These are phyloP conservation scores for Vitis riparia DNA, from an alignment of 164 flowering plant species.

Conservation along the genomic window DNA sequence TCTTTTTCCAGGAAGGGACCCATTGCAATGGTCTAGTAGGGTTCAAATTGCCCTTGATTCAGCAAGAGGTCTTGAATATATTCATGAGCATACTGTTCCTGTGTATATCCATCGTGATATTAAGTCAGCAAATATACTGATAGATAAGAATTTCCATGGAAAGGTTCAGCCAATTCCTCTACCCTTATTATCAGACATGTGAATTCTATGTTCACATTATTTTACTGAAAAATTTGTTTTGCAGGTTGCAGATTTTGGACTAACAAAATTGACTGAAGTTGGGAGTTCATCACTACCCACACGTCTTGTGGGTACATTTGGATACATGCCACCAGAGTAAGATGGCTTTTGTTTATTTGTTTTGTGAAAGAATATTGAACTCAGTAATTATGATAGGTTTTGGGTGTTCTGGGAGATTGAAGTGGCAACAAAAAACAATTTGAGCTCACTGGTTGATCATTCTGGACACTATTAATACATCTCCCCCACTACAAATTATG, in stretches of 20 bases:
- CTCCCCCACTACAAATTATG: too few species aligned
- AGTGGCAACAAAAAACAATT: background rate
- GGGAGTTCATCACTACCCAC: slow-evolving; percentile 67
- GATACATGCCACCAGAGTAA: slow-evolving; percentile 98
- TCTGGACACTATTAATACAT: too few species aligned
- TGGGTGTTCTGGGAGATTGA: background rate
- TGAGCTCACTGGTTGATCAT: too few species aligned
- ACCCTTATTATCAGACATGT: background rate
- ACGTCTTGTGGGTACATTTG: slow-evolving; percentile 91
- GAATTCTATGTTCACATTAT: background rate
- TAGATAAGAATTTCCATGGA: slow-evolving; percentile 79
- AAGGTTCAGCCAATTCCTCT: slow-evolving; percentile 53
- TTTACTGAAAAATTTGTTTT: slow-evolving; percentile 5
- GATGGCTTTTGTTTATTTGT: slow-evolving; percentile 15
- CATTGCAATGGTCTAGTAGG: slow-evolving; percentile 75
- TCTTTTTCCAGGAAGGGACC: slow-evolving; percentile 52
- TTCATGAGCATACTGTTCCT: slow-evolving; percentile 94
- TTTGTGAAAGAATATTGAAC: background rate
- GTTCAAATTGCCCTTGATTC: slow-evolving; percentile 97
- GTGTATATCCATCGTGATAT: slow-evolving; percentile 95
- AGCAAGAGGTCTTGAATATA: slow-evolving; percentile 97
- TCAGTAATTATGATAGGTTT: background rate
- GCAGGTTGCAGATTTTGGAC: slow-evolving; percentile 95
- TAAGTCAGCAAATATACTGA: slow-evolving; percentile 91
- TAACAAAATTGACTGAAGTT: slow-evolving; percentile 81